These are phyloP conservation scores for Vitis rotundifolia DNA, from an alignment of 164 flowering plant species.

Conservation along the genomic window DNA sequence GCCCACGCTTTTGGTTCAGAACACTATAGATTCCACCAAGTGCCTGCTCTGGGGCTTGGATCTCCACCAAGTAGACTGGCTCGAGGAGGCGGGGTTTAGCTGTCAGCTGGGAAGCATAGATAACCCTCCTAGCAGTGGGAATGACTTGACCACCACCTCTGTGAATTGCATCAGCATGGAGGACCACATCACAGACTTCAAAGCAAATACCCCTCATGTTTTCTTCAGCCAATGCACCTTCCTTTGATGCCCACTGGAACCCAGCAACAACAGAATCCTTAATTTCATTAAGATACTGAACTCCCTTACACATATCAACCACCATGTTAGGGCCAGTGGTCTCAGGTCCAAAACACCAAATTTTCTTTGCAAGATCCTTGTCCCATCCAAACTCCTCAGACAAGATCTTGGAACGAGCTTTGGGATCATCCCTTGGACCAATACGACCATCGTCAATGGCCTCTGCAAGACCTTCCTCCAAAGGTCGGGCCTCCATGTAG, in stretches of 20 bases:
- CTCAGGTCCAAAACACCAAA: constrained; percentile 66
- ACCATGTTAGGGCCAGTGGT: constrained; percentile 66
- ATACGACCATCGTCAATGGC: constrained; percentile 60
- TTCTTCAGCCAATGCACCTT: constrained; percentile 55
- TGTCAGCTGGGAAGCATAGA: constrained; percentile 56
- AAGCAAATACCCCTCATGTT: constrained; percentile 58
- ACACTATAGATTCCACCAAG: constrained; percentile 61
- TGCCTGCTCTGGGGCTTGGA: constrained; percentile 58
- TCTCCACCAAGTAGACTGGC: constrained; percentile 61
- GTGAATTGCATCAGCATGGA: constrained; percentile 60
- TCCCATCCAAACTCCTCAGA: constrained; percentile 61
- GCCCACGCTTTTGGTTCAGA: constrained; percentile 59
- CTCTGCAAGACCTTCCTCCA: constrained; percentile 53
- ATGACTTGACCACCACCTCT: constrained; percentile 62
- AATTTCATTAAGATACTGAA: constrained; percentile 59
- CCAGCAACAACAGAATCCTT: constrained; percentile 67
- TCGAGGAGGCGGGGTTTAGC: constrained; percentile 61
- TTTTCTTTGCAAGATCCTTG: constrained; percentile 58
- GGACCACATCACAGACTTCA: constrained; percentile 58
- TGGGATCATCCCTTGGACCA: constrained; percentile 64
- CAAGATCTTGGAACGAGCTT: constrained; percentile 45
- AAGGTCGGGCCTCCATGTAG: constrained; percentile 61
- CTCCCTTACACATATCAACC: constrained; percentile 71
- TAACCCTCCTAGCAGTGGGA: constrained; percentile 53
- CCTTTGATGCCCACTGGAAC: constrained; percentile 62